Evolutionary conservation across 306 rosid genomes (phyloP).

Genomic region (Rubus parviflorus): DNA sequence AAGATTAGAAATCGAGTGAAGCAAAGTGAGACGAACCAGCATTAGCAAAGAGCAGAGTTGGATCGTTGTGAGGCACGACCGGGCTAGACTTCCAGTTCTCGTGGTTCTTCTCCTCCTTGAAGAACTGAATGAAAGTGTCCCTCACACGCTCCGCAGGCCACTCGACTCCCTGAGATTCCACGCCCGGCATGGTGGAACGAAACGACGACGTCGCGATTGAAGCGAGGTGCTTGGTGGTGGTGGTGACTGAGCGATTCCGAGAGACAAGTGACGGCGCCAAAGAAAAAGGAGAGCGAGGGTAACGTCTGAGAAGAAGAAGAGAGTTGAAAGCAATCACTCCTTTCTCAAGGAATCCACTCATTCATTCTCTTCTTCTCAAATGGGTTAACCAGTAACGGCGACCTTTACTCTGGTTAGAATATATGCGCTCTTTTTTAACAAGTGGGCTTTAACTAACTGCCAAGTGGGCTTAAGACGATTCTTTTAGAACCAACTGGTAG

Average conservation of each 20-base stretch:
- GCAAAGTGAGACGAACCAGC: conserved; percentile 51
- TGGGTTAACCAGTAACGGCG: neutral
- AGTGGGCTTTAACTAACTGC: too few species aligned
- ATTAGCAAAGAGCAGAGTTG: conserved; percentile 84
- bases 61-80: conserved; percentile 88
- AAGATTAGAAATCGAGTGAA: too few species aligned
- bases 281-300: neutral
- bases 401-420: too few species aligned
- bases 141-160: conserved; percentile 54
- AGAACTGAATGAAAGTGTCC: conserved; percentile 48
- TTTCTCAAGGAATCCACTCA: conserved; percentile 28
- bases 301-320: neutral
- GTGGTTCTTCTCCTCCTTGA: conserved; percentile 55
- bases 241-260: neutral
- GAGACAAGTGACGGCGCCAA: conserved; percentile 31
- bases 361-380: conserved; percentile 1
- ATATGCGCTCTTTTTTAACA: too few species aligned
- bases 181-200: conserved; percentile 27
- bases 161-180: conserved; percentile 27
- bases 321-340: conserved; percentile 15
- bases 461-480: neutral
- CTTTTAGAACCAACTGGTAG: too few species aligned
- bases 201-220: neutral
- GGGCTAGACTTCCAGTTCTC: conserved; percentile 71
- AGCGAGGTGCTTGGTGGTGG: neutral